Evolutionary conservation across 176 grass and related monocot genomes (phyloP).

Genomic region (Coix lacrymajobi): DNA sequence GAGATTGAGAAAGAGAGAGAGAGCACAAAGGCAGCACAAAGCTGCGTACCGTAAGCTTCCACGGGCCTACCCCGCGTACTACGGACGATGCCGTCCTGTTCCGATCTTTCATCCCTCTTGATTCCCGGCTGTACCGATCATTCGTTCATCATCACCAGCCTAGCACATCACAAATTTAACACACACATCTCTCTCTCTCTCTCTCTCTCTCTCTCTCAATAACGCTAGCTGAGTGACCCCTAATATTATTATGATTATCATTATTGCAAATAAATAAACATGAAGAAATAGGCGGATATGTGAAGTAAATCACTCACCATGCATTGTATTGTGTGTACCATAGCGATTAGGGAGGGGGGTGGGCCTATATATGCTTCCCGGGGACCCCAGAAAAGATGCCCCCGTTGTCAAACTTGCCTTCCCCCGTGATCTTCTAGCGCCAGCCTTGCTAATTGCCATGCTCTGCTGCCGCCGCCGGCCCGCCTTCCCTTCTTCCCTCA

Average conservation of each 20-base stretch:
- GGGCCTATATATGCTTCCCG: slow-evolving; percentile 23
- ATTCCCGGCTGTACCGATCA: slow-evolving; percentile 54
- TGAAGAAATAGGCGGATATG: slow-evolving; percentile 6
- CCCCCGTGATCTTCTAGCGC: slow-evolving; percentile 44
- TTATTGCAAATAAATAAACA: not conserved
- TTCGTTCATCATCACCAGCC: slow-evolving; percentile 37
- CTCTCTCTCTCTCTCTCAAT: slow-evolving; percentile 22
- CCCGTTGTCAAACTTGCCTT: slow-evolving; percentile 45
- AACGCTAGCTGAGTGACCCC: not conserved
- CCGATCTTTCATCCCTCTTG: slow-evolving; percentile 38
- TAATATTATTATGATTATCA: not conserved
- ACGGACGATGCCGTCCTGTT: slow-evolving; percentile 13
- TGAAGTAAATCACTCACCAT: not conserved
- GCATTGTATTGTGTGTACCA: slow-evolving; percentile 18
- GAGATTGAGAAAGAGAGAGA: not conserved
- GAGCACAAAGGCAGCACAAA: not conserved
- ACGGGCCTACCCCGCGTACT: slow-evolving; percentile 24
- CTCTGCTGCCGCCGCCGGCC: slow-evolving; percentile 16
- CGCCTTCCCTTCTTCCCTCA: not conserved
- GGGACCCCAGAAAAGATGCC: slow-evolving; percentile 51
- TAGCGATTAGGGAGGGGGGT: slow-evolving; percentile 26
- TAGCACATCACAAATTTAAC: slow-evolving; percentile 21
- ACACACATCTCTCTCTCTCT: not conserved
- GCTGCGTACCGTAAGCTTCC: slow-evolving; percentile 21
- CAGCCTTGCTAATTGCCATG: slow-evolving; percentile 50